These are phyloP conservation scores for Cyclotella distinguenda DNA, from an alignment of 108 stramenopile genomes.

Conservation along the genomic window DNA sequence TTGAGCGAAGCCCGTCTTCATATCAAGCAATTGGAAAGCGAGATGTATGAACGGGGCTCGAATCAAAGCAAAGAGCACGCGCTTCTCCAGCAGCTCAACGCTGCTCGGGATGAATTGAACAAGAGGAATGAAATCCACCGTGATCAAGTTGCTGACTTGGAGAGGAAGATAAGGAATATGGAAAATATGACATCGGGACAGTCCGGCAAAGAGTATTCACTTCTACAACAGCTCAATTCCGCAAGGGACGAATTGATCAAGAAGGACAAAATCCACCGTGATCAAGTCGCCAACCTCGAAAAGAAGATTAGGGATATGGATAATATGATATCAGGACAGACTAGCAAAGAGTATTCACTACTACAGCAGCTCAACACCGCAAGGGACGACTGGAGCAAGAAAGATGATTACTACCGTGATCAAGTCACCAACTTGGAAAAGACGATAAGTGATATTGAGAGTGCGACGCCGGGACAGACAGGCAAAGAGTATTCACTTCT, in stretches of 20 bases:
- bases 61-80: not conserved
- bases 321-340: too few relatives aligned
- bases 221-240: not conserved
- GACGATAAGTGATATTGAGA: too few relatives aligned
- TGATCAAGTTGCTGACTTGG: too few relatives aligned
- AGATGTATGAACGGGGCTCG: not conserved
- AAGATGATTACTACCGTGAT: constrained; percentile 4
- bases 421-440: too few relatives aligned
- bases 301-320: too few relatives aligned
- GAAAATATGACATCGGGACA: too few relatives aligned
- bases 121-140: constrained; percentile 3
- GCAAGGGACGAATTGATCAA: not conserved
- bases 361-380: not conserved
- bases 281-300: too few relatives aligned
- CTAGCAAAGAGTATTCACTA: not conserved
- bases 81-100: not conserved
- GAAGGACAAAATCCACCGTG: constrained; percentile 5
- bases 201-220: not conserved
- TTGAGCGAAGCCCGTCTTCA: not conserved
- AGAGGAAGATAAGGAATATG: too few relatives aligned
- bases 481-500: not conserved
- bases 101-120: not conserved
- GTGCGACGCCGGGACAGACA: too few relatives aligned
- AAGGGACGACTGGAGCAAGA: not conserved
- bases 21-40: not conserved